phyloP scores from a whole-genome alignment of 306 rosid species.

The Medicago lupulina region DNA sequence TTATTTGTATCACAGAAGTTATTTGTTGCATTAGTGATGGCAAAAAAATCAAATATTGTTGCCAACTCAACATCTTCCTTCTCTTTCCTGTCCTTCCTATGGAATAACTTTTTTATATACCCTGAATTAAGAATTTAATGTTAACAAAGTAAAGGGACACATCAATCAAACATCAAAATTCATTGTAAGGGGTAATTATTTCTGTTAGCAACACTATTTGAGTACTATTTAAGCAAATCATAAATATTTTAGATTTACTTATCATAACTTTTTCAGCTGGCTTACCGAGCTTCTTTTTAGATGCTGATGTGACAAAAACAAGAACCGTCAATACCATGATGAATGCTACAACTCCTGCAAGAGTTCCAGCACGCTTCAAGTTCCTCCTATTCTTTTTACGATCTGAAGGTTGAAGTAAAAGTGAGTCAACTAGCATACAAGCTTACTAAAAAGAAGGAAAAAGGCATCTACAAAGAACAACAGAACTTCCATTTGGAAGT shows the following conservation, averaged over 20 bases:
- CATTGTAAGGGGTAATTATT: neutral
- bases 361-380: slow-evolving; percentile 4
- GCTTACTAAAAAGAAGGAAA: neutral
- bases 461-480: neutral
- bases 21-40: neutral
- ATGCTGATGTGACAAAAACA: neutral
- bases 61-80: neutral
- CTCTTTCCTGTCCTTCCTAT: neutral
- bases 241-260: neutral
- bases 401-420: neutral
- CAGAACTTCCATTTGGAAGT: neutral
- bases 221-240: neutral
- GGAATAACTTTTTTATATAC: neutral
- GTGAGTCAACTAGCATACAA: neutral
- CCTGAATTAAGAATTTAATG: neutral
- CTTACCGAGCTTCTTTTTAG: slow-evolving; percentile 1
- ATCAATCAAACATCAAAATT: neutral
- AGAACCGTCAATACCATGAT: neutral
- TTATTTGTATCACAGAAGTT: too few relatives aligned
- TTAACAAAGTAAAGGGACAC: neutral
- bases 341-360: slow-evolving; percentile 9
- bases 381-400: neutral
- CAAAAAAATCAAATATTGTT: slow-evolving; percentile 19
- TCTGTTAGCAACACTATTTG: neutral
- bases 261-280: neutral